A percentile compares a stretch with the other conserved stretches of the same genome.
Evolutionary conservation across 1,284 basidiomycete species (phyloP).

Genomic region (Pulveroboletus sp.): DNA sequence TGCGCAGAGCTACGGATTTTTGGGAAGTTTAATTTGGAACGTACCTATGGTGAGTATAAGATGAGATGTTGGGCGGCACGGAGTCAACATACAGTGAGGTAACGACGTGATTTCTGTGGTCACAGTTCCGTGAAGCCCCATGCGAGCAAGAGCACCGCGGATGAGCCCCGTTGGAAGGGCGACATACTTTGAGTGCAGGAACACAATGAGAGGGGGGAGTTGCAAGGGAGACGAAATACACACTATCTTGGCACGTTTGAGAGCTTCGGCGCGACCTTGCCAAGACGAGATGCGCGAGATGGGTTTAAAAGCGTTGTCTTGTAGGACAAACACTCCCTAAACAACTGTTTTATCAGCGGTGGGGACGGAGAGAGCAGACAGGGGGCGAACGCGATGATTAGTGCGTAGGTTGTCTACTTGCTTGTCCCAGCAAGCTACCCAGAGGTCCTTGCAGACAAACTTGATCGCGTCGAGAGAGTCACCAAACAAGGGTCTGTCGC

Average conservation of each 20-base stretch:
- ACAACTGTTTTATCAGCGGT: neutral
- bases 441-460: constrained; percentile 96
- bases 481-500: constrained; percentile 72
- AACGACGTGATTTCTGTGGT: constrained; percentile 76
- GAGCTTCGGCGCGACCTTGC: constrained; percentile 72
- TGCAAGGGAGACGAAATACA: constrained; percentile 28
- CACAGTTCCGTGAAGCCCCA: constrained; percentile 78
- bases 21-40: constrained; percentile 78
- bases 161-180: constrained; percentile 81
- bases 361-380: neutral
- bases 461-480: constrained; percentile 92
- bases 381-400: constrained; percentile 78
- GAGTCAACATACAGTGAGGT: constrained; percentile 72
- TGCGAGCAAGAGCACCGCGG: constrained; percentile 73
- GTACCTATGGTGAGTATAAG: constrained; percentile 51
- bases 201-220: neutral
- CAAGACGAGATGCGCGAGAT: constrained; percentile 78
- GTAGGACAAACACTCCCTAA: constrained; percentile 91
- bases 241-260: constrained; percentile 73
- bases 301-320: constrained; percentile 89
- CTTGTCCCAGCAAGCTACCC: constrained; percentile 86
- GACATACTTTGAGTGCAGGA: constrained; percentile 57
- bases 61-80: neutral
- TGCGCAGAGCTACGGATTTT: constrained; percentile 39
- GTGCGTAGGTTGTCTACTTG: constrained; percentile 95